Evolutionary conservation across 345 rosid genomes (phyloP), one percentile per base, ranked within the genome.

Genomic region (Camelina laxa): DNA sequence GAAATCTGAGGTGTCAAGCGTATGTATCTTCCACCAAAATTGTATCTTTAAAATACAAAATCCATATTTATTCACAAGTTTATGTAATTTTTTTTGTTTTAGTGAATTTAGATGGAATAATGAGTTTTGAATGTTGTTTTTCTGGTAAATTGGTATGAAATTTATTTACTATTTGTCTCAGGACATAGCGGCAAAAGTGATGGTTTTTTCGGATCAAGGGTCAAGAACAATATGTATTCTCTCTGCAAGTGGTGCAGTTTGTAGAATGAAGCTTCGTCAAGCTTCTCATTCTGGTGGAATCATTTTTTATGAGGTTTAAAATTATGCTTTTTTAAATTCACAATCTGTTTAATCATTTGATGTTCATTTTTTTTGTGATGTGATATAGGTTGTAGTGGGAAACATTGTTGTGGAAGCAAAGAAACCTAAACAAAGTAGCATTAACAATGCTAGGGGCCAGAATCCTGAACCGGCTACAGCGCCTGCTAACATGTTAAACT

Each of bases 191-290:
- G 68, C 93, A 15, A 90, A 90, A 84, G 76, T 95, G 39, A 74
- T 79, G 75, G 86, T 7, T 90, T 95, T n/a, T 65, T 80, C 97
- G 11, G 85, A 84, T 81, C 89, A 95, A 84, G 97, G 96, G 51
- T 94, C 97, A 42, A 74, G 96, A 41, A 84, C 90, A 15, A 75
- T 95, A 51, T 89, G 92, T 81, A 86, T 95, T 78, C 91, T 95
- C 64, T 90, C 99, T 54, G 97, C 96, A 62, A 86, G 76, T 86
- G 99, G 99, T 56, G 90, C 97, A 33, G 80, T 95, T 62, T 75
- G 83, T 82, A 83, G 81, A 67, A 92, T 85, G 55, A 87, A 89
- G 19, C 89, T 94, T 54, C 85, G 85, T 66, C 91, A 87, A 70
- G 87, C 92, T 15, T 75, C 96, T 49, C 69, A 75, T 75, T 39